Base-by-base conservation (phyloP, 306 rosid genomes). In the Calophaca sinica region DNA sequence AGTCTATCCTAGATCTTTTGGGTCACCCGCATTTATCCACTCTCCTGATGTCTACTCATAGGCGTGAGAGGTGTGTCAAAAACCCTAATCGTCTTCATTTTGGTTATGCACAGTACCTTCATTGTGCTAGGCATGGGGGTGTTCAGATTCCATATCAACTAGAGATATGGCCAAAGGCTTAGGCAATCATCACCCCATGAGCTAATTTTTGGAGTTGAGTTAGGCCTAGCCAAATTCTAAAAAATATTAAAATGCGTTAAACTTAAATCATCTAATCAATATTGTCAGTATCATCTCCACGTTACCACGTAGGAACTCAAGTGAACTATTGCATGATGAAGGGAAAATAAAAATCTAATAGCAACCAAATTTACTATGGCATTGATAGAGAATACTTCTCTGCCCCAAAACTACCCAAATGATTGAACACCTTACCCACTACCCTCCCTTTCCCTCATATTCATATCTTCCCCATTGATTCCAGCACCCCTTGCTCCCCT, bases 291-390 rank as follows among this genome's bases (percentile, higher is more conserved):
- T 44, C 49, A 53, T 48, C 33, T 71, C 46, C 46, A 7, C 26
- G 26, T 20, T 20, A 20, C 26, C 26, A 20, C 5, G 51, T 0
- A 41, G 49, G 8, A 61, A 70, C 57, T 31, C 55, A 2, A 63
- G 33, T 44, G 61, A 63, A 63, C 65, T 41, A 62, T 54, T 79
- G 35, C 28, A 44, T 55, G 9, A 71, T 26, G 2, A 59, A 48
- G 54, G 33, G 62, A 7, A 58, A 58, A 69, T 7, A 13, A 31
- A 54, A 49, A 51, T 42, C 45, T 41, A 8, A 42, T 42, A 42
- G 8, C 9, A 42, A 7, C 48, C 6, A 1, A 41, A 41, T 41
- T 41, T 57, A 59, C 13, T 51, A n/a, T 42, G 20, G 52, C 49
- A 69, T 26, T 74, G 5, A 49, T 12, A 31, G 46, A 41, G 46